Evolutionary conservation across 1,284 basidiomycete species (phyloP).

Genomic region (Moesziomyces antarcticus): DNA sequence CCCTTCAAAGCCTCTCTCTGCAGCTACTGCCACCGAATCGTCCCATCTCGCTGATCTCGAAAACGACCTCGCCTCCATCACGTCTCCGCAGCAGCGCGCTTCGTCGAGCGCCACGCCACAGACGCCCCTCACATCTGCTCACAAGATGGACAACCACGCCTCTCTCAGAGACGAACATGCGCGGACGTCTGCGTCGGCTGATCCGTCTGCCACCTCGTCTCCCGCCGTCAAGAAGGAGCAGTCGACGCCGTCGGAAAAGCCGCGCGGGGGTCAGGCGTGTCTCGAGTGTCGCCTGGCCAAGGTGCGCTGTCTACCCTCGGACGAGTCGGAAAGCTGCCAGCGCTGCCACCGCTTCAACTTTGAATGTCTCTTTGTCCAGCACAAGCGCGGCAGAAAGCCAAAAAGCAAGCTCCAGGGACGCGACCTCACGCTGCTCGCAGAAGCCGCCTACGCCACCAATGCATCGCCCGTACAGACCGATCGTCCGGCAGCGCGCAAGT

Average conservation of each 20-base stretch:
- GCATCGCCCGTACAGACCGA: constrained; percentile 20
- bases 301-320: constrained; percentile 39
- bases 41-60: constrained; percentile 20
- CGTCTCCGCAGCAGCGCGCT: constrained; percentile 22
- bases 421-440: constrained; percentile 42
- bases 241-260: constrained; percentile 35
- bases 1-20: neutral
- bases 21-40: constrained; percentile 6
- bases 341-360: constrained; percentile 49
- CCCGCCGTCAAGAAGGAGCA: constrained; percentile 15
- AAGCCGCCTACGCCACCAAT: constrained; percentile 45
- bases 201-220: constrained; percentile 6
- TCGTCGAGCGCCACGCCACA: constrained; percentile 14
- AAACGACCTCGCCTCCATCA: constrained; percentile 26
- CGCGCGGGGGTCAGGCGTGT: constrained; percentile 48
- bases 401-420: constrained; percentile 50
- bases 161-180: neutral
- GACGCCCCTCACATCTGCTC: constrained; percentile 4
- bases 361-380: constrained; percentile 49
- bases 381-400: constrained; percentile 48
- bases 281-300: constrained; percentile 49
- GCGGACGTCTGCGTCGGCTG: constrained; percentile 4
- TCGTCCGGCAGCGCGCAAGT: constrained; percentile 23
- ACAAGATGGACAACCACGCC: constrained; percentile 3
- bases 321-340: constrained; percentile 39